phyloP scores from a whole-genome alignment of 805 yeast species.

The Sugiyamaella lignohabitans region DNA sequence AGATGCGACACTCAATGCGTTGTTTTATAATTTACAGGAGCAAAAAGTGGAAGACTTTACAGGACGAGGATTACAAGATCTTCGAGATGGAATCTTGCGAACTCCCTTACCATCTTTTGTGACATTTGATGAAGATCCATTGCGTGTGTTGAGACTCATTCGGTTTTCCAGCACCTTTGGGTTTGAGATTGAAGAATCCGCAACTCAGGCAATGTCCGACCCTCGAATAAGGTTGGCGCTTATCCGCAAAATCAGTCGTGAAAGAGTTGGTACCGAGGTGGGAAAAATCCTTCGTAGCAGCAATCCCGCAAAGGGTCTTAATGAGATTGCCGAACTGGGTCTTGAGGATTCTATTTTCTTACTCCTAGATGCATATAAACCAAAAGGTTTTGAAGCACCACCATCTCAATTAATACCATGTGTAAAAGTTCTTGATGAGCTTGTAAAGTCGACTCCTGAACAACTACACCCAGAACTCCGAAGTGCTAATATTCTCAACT shows the following conservation, averaged over 20 bases:
- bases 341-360: conserved; percentile 56
- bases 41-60: conserved; percentile 80
- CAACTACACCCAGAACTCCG: neutral
- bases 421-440: conserved; percentile 2
- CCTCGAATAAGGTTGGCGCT: conserved; percentile 53
- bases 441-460: neutral
- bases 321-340: conserved; percentile 47
- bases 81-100: conserved; percentile 61
- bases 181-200: conserved; percentile 54
- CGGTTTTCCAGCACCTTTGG: conserved; percentile 78
- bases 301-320: conserved; percentile 58
- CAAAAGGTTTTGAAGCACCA: conserved; percentile 9
- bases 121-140: conserved; percentile 91
- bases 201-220: conserved; percentile 57
- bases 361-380: conserved; percentile 23
- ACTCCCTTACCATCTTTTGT: conserved; percentile 83
- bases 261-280: conserved; percentile 81
- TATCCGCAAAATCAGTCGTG: conserved; percentile 72
- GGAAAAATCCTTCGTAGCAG: conserved; percentile 65
- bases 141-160: conserved; percentile 76
- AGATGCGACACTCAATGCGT: conserved; percentile 91
- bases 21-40: conserved; percentile 75
- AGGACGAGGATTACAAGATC: conserved; percentile 63
- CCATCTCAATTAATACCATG: conserved; percentile 7
- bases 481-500: neutral